Base-by-base conservation (phyloP, 1,284 basidiomycete species). In the Rhodotorula sp. region DNA sequence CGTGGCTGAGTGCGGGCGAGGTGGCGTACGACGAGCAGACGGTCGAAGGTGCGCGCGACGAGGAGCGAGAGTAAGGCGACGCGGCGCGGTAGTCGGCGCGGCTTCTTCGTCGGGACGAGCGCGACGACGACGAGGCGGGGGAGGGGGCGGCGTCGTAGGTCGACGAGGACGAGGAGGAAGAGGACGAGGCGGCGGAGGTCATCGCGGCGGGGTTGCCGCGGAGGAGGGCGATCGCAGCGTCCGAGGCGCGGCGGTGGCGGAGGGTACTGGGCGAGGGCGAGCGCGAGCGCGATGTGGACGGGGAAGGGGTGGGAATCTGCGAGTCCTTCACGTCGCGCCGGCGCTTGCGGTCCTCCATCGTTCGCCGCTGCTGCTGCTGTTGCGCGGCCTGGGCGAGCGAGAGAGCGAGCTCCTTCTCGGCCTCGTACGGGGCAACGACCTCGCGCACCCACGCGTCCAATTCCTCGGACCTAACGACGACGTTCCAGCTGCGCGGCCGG, bases 401-500 rank as follows among this genome's bases (percentile, higher is more conserved):
- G 20, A 54, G 65, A 24, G 66, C 58, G 30, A 65, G 58, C 50
- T 54, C 64, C 18, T 68, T 68, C 53, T 67, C 70, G n/a, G 60
- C 63, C 60, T 74, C 66, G 68, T 70, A 74, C 18, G 73, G 66
- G 4, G 51, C 60, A 56, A 72, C 68, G 31, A 70, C 59, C 13
- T 74, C 70, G 15, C 58, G 52, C 3, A 70, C 62, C 73, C 73
- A 74, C 4, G 59, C 64, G 30, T 67, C 64, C 4, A 93, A 83
- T 6, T 89, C 88, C 0, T 82, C 79, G 0, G 87, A 86, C 63
- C 88, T 87, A 62, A 91, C 88, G 62, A 89, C 89, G 16, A 94
- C 84, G 79, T 92, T 89, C 92, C 92, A 95, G 78, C 94, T 74
- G 59, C 1, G 51, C 16, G 4, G 9, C n/a, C n/a, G n/a, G n/a